Base-by-base conservation (phyloP, 805 yeast species). In the Tetrapisispora iriomotensis region DNA sequence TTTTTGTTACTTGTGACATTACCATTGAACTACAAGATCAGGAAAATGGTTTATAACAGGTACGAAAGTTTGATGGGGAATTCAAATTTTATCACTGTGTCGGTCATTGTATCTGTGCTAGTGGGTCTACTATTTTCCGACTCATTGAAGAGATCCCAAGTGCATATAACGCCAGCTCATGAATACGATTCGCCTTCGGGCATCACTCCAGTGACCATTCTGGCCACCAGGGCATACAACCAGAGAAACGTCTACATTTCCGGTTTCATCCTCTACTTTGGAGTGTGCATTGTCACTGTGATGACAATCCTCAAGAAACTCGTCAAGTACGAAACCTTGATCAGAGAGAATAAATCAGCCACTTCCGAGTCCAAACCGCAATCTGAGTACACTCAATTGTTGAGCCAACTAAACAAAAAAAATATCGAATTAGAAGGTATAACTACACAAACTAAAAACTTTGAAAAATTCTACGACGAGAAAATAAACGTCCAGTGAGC, bases 241-340 rank as follows among this genome's bases (percentile, higher is more conserved):
- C 83, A 77, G 55, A 66, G 84, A 53, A 77, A 77, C 47, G 63
- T 75, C 30, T 77, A 77, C 53, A 66, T 77, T 39, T 69, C 77
- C 13, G 84, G 83, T 8, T 79, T 79, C 8, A 77, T 76, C 4
- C 56, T 77, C 42, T 77, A 73, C 56, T 67, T 75, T 49, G 65
- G 62, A 41, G 46, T 77, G 35, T 74, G 79, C 8, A 75, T 76
- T 41, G 68, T 66, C 27, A 74, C 79, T 0, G 74, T 75, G 34
- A 61, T 71, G 46, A 67, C 70, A 28, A 67, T 77, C 38, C 65
- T 77, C 34, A 65, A 64, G 43, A 72, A 75, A 54, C 60, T 77
- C 56, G 73, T 75, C 29, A 63, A 68, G 46, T 67, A 68, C 49
- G 58, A 74, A 62, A 65, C 57, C 34, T 38, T 61, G 39, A 51